Percentiles rank a stretch among this genome's conserved stretches.
Evolutionary conservation across 306 rosid genomes (phyloP).

Genomic region (Inga leiocalycina): DNA sequence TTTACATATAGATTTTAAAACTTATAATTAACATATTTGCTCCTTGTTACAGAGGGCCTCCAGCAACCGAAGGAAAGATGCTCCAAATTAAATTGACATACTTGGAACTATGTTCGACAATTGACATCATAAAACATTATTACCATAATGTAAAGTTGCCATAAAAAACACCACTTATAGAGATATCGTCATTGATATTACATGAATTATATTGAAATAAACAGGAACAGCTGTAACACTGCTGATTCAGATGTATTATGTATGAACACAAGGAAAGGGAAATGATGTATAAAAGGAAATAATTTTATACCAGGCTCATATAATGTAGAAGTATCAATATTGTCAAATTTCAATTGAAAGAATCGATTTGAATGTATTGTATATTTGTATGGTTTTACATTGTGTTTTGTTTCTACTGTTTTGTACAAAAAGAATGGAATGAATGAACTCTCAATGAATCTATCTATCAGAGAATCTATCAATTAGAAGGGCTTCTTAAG

Average conservation of each 20-base stretch:
- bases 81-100: constrained; percentile 13
- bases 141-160: neutral
- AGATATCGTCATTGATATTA: neutral
- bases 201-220: neutral
- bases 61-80: constrained; percentile 14
- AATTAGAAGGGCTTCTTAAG: constrained; percentile 68
- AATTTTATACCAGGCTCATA: neutral
- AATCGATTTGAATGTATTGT: constrained; percentile 14
- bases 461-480: neutral
- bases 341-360: constrained; percentile 37
- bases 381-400: constrained; percentile 41
- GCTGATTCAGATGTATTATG: neutral
- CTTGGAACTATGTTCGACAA: constrained; percentile 13
- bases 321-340: neutral
- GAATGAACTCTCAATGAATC: constrained; percentile 11
- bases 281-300: neutral
- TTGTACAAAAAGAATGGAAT: constrained; percentile 3
- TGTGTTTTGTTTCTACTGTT: constrained; percentile 24
- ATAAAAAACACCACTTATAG: constrained; percentile 19
- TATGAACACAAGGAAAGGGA: neutral
- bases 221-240: neutral
- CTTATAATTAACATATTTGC: neutral
- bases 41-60: neutral
- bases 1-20: neutral
- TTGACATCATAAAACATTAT: neutral